Evolutionary conservation across 306 rosid genomes (phyloP), one percentile per base, ranked within the genome.

Genomic region (Notholithocarpus densiflorus): DNA sequence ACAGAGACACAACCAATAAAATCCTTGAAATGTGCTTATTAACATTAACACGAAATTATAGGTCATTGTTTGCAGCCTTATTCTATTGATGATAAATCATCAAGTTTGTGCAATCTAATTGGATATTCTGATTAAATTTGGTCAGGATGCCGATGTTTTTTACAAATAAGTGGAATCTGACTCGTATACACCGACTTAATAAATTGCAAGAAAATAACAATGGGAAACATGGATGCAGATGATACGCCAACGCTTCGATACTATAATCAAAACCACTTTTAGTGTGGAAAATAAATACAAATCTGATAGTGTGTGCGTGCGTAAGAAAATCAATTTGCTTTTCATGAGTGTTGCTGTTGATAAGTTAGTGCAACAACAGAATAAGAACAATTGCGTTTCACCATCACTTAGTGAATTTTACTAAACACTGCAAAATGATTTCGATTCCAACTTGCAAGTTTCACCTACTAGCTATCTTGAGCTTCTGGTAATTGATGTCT

Each of bases 351-450:
- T 80, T 79, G 78, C 81, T 81, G 83, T 82, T 89, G 93, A 91
- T 92, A 92, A 92, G 94, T 90, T 85, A 88, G 86, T 79, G 86
- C 89, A 86, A 75, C 3, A 74, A 72, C 81, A 76, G 81, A 84
- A 92, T 92, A 92, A 85, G 97, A 90, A 91, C 94, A 84, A 88
- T 78, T 88, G 88, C 92, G 80, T 92, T 87, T 92, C 97, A 90
- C 65, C 23, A 53, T 81, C 72, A 82, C 62, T 75, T 56, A 56
- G 79, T 76, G 70, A 76, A 57, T 59, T 27, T 72, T 79, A 71
- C 61, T 56, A 71, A 29, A 77, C 75, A 62, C 52, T 12, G 53
- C 65, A 62, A 75, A 8, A 64, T 54, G 19, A 54, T 72, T 79
- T 66, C 14, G 17, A 26, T 55, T 24, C 70, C 53, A 48, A 48